Base-by-base conservation (phyloP, 305 asterid genomes). In the Fraxinus latifolia region DNA sequence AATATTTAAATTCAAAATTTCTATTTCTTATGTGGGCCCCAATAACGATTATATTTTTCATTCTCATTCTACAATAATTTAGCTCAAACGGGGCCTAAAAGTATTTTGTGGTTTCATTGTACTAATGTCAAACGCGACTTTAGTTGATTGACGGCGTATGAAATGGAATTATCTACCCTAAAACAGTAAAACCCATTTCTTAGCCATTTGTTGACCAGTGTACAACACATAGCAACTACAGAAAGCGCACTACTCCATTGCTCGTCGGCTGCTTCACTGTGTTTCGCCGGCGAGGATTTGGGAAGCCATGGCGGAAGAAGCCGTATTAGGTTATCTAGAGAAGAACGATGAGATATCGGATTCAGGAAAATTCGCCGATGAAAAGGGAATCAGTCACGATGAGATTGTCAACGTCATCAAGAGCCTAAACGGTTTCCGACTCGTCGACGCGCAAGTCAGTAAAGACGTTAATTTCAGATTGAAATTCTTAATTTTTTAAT, bases 321-420 rank as follows among this genome's bases (percentile, higher is more conserved):
- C 95, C 14, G 90, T 95, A 65, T 82, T 95, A 15, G 93, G 96
- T 5, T 89, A 82, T 71, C 87, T 95, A 0, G 89, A 94, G 23
- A 83, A 86, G 78, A 92, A 91, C 74, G 94, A 89, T 12, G 89
- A 83, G 83, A 93, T 95, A 77, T n/a, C 90, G 0, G 95, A 94
- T 83, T 93, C 99, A 2, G 97, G 93, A 2, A 85, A 83, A 3
- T 95, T 95, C 75, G 94, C 99, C 0, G 88, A 86, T 75, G 93
- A 92, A 74, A 88, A 85, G 80, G 93, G 96, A 14, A 77, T 95
- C 82, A 88, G 87, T 80, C 98, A 95, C 55, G 98, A 92, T 37
- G 98, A 95, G 83, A 84, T 95, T 50, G 93, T 95, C 84, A 95
- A 95, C 86, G 83, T 88, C 83, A 87, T 95, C 87, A 93, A 89